These are phyloP conservation scores for Fusarium xyrophilum DNA, from an alignment of 2,329 filamentous ascomycete genomes.

Conservation along the genomic window DNA sequence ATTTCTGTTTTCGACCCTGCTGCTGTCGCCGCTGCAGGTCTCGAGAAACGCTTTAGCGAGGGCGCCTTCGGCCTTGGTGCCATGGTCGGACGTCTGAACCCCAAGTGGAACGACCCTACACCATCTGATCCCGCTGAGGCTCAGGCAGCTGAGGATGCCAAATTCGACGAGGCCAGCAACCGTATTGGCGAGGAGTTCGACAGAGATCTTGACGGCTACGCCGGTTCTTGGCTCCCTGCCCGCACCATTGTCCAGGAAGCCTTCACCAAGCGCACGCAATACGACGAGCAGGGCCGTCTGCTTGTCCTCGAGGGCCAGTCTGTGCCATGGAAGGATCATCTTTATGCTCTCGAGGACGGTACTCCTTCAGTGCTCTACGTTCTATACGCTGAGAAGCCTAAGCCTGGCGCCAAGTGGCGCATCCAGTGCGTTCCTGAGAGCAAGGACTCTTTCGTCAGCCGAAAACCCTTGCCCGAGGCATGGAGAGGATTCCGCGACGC, in stretches of 20 bases:
- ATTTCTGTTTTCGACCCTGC: slow-evolving; percentile 81
- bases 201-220: slow-evolving; percentile 78
- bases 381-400: slow-evolving; percentile 84
- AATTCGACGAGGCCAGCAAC: slow-evolving; percentile 77
- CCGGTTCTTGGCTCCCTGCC: slow-evolving; percentile 84
- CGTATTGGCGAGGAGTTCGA: slow-evolving; percentile 92
- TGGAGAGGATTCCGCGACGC: slow-evolving; percentile 93
- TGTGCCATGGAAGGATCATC: slow-evolving; percentile 95
- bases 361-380: slow-evolving; percentile 76
- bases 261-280: slow-evolving; percentile 71
- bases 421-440: slow-evolving; percentile 89
- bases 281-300: slow-evolving; percentile 78
- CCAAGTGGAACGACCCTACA: slow-evolving; percentile 75
- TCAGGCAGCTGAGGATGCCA: slow-evolving; percentile 79
- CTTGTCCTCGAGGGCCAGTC: slow-evolving; percentile 79
- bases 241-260: slow-evolving; percentile 78
- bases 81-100: slow-evolving; percentile 80
- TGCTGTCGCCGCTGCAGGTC: slow-evolving; percentile 70
- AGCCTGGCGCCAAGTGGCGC: slow-evolving; percentile 83
- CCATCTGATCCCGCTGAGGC: slow-evolving; percentile 59
- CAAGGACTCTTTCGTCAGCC: slow-evolving; percentile 87
- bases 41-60: slow-evolving; percentile 84
- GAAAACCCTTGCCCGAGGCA: slow-evolving; percentile 86
- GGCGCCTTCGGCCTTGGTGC: slow-evolving; percentile 85
- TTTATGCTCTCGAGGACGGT: slow-evolving; percentile 81